These are phyloP conservation scores for Leucocoprinus leucothites DNA, from an alignment of 768 basidiomycete species.

Conservation along the genomic window DNA sequence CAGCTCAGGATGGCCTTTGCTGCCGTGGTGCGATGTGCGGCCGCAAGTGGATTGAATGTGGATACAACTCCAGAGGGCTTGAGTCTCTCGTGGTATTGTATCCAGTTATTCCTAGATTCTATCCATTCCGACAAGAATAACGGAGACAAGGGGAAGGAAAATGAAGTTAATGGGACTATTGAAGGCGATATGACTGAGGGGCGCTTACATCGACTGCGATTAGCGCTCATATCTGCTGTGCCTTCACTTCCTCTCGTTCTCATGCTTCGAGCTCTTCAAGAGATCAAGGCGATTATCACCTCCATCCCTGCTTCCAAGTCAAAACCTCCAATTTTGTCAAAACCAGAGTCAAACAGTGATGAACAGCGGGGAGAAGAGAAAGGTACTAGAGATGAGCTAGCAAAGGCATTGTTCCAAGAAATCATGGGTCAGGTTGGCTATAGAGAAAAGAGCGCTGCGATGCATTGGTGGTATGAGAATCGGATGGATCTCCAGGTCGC, in stretches of 20 bases:
- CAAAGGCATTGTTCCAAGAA: constrained; percentile 58
- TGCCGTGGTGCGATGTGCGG: constrained; percentile 64
- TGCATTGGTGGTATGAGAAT: constrained; percentile 73
- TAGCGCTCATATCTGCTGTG: constrained; percentile 63
- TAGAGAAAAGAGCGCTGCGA: constrained; percentile 60
- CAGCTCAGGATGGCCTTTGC: constrained; percentile 77
- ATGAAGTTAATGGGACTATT: constrained; percentile 2
- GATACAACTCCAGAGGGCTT: constrained; percentile 22
- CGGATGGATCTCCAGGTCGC: constrained; percentile 14
- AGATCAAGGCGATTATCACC: constrained; percentile 35
- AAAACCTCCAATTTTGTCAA: constrained; percentile 13
- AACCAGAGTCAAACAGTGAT: constrained; percentile 12
- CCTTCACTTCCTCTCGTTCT: constrained; percentile 57
- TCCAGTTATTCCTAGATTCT: constrained; percentile 50
- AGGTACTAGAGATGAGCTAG: constrained; percentile 40
- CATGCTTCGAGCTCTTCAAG: constrained; percentile 53
- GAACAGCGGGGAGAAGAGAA: constrained; percentile 11
- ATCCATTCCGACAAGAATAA: constrained; percentile 31
- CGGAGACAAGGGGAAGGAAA: constrained; percentile 3
- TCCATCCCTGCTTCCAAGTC: constrained; percentile 14
- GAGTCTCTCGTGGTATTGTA: constrained; percentile 67
- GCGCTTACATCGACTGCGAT: constrained; percentile 53
- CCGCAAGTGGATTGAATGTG: constrained; percentile 30
- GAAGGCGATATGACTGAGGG: constrained; percentile 12
- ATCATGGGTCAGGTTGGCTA: constrained; percentile 65